Percentiles rank a stretch among this genome's conserved stretches.
Conservation (phyloP, 2,329 filamentous ascomycete genomes). For the Phyllosticta paracitricarpa region DNA sequence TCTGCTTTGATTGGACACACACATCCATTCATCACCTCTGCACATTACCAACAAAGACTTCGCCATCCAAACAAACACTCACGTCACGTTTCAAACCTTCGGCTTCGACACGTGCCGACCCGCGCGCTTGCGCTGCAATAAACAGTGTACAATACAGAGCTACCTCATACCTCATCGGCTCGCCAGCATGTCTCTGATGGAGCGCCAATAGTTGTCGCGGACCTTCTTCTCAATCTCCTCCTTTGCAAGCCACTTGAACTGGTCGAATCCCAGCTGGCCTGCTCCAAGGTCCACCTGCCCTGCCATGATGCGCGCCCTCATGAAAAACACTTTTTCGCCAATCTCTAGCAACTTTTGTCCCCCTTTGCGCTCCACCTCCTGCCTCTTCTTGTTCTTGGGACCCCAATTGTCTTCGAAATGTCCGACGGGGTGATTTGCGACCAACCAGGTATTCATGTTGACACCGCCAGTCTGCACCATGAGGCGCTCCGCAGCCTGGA, state of each 20-base stretch:
- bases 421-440: conserved; percentile 81
- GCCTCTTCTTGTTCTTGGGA: conserved; percentile 23
- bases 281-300: conserved; percentile 75
- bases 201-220: conserved; percentile 57
- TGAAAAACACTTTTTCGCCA: conserved; percentile 84
- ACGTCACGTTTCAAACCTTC: not conserved
- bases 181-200: conserved; percentile 73
- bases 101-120: not conserved
- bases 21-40: not conserved
- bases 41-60: not conserved
- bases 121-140: not conserved
- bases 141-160: not conserved
- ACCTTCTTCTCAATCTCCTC: conserved; percentile 71
- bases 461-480: conserved; percentile 67
- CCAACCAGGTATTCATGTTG: conserved; percentile 99
- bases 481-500: conserved; percentile 70
- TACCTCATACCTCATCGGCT: conserved; percentile 48
- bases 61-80: not conserved
- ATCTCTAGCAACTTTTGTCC: conserved; percentile 30
- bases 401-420: conserved; percentile 55
- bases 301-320: conserved; percentile 93
- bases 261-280: conserved; percentile 62
- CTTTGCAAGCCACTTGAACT: conserved; percentile 88
- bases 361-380: conserved; percentile 12
- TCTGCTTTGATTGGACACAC: not conserved